These are phyloP conservation scores for Piloderma croceum DNA, from an alignment of 768 basidiomycete genomes.

Conservation along the genomic window DNA sequence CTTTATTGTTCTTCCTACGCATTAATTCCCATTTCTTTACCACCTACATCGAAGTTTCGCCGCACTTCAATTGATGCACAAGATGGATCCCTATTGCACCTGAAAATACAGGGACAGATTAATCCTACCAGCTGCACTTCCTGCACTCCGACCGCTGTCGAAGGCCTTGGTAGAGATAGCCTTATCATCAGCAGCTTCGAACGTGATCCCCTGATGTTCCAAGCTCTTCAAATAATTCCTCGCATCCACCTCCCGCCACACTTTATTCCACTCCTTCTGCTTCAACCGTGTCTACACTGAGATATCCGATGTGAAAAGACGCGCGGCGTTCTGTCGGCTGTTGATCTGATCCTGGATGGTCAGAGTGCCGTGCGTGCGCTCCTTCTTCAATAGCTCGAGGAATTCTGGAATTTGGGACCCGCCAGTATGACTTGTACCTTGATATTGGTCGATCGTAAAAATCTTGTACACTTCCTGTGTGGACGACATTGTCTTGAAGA, in stretches of 20 bases:
- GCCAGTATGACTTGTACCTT: constrained; percentile 64
- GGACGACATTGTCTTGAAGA: constrained; percentile 84
- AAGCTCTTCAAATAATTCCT: constrained; percentile 90
- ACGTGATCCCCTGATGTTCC: constrained; percentile 88
- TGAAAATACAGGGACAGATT: too few relatives aligned
- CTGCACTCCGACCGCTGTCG: too few relatives aligned
- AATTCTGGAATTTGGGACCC: constrained; percentile 70
- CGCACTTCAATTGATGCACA: too few relatives aligned
- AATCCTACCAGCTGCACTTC: too few relatives aligned
- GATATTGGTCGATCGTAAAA: constrained; percentile 83
- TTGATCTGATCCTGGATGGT: constrained; percentile 71
- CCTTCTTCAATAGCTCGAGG: constrained; percentile 63
- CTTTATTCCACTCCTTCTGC: constrained; percentile 98
- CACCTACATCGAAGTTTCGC: too few relatives aligned
- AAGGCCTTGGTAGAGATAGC: constrained; percentile 80
- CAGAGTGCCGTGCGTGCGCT: constrained; percentile 51
- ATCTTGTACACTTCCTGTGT: constrained; percentile 76
- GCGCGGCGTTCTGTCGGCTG: too few relatives aligned
- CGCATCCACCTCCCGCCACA: constrained; percentile 95
- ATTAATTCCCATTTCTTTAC: too few relatives aligned
- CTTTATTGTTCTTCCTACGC: too few relatives aligned
- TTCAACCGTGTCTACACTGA: too few relatives aligned
- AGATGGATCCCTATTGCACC: too few relatives aligned
- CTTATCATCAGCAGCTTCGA: constrained; percentile 96
- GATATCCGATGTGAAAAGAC: too few relatives aligned